Evolutionary conservation across 1,284 basidiomycete species (phyloP).

Genomic region (Sphagnurus paluster): DNA sequence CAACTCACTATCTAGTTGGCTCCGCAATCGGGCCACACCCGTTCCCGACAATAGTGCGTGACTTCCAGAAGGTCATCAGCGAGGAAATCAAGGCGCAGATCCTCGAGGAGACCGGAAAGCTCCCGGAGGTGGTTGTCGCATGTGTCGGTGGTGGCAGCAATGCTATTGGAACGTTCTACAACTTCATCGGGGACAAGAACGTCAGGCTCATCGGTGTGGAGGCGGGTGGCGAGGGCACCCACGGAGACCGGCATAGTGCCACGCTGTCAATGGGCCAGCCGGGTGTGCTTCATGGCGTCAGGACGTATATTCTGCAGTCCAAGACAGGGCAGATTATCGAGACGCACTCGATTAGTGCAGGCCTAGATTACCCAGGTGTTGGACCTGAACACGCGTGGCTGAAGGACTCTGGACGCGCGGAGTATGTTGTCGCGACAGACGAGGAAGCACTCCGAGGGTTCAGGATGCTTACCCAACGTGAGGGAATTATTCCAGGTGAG

Average conservation of each 20-base stretch:
- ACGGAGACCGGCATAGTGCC: conserved; percentile 88
- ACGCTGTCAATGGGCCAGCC: conserved; percentile 89
- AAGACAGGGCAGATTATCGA: conserved; percentile 91
- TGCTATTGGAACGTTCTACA: conserved; percentile 95
- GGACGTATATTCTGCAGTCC: conserved; percentile 94
- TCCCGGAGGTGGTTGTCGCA: conserved; percentile 94
- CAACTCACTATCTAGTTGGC: conserved; percentile 96
- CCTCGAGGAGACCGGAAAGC: conserved; percentile 71
- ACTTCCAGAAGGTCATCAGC: conserved; percentile 97
- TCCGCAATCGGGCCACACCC: conserved; percentile 98
- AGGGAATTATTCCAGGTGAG: conserved; percentile 96
- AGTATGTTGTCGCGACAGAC: conserved; percentile 93
- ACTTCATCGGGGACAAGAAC: conserved; percentile 85
- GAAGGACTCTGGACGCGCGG: conserved; percentile 91
- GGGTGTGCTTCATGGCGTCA: conserved; percentile 95
- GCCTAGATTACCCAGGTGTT: conserved; percentile 90
- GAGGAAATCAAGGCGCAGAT: conserved; percentile 94
- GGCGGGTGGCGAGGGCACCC: conserved; percentile 90
- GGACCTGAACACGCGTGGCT: conserved; percentile 98
- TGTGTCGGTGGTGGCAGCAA: conserved; percentile 98
- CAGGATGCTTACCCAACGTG: conserved; percentile 86
- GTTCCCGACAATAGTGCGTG: conserved; percentile 97
- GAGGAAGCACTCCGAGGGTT: conserved; percentile 93
- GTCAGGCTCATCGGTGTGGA: conserved; percentile 93
- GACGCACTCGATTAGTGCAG: conserved; percentile 97